A percentile compares a stretch with the other conserved stretches of the same genome.
Evolutionary conservation across 2,329 filamentous ascomycete species (phyloP).

Genomic region (Stagonosporopsis vannaccii): DNA sequence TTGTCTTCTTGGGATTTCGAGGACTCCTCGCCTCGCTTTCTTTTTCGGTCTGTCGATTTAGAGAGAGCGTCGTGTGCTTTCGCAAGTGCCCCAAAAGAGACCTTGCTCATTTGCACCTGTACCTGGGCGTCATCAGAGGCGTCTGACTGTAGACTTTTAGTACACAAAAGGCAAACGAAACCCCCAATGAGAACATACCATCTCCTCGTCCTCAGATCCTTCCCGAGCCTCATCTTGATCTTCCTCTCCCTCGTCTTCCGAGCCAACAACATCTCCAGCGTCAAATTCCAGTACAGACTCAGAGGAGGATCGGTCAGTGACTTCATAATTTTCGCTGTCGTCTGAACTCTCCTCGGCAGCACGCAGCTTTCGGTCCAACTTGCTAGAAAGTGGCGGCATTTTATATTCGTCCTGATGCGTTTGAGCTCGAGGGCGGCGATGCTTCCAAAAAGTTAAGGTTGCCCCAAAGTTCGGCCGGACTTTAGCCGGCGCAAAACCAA

Average conservation of each 20-base stretch:
- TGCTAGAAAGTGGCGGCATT: slow-evolving; percentile 46
- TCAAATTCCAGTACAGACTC: slow-evolving; percentile 51
- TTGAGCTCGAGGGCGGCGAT: background rate
- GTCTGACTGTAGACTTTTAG: slow-evolving; percentile 35
- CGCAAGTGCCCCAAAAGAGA: slow-evolving; percentile 90
- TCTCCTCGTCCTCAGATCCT: slow-evolving; percentile 35
- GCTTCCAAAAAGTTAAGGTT: slow-evolving; percentile 16
- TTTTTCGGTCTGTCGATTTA: slow-evolving; percentile 49
- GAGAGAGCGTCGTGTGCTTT: slow-evolving; percentile 78
- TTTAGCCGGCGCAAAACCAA: slow-evolving; percentile 19
- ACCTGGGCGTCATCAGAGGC: slow-evolving; percentile 52
- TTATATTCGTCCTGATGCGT: slow-evolving; percentile 2
- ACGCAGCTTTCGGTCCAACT: slow-evolving; percentile 46
- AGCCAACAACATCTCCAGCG: slow-evolving; percentile 44
- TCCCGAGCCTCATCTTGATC: slow-evolving; percentile 30
- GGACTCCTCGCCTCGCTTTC: slow-evolving; percentile 52
- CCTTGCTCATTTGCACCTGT: slow-evolving; percentile 59
- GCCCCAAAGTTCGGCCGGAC: slow-evolving; percentile 3
- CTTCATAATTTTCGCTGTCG: slow-evolving; percentile 49
- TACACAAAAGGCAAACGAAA: background rate
- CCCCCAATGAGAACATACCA: slow-evolving; percentile 19
- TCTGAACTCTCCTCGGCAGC: slow-evolving; percentile 48
- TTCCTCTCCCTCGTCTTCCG: slow-evolving; percentile 42
- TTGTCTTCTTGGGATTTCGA: slow-evolving; percentile 55
- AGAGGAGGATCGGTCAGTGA: slow-evolving; percentile 49